phyloP scores from a whole-genome alignment of 768 basidiomycete genomes.

The Russula sp. region DNA sequence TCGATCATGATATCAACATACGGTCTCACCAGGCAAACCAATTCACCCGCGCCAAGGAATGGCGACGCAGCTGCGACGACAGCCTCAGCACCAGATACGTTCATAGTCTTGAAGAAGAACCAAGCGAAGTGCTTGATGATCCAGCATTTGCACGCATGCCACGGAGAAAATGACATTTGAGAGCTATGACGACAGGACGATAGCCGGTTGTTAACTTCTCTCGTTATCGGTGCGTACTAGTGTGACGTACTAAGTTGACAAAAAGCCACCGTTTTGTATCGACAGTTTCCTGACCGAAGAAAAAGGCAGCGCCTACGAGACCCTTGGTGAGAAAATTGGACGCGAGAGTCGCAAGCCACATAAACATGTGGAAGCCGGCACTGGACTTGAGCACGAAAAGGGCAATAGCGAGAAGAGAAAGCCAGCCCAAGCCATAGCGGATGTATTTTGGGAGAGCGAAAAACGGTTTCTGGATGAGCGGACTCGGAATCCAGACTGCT shows the following conservation, averaged over 20 bases:
- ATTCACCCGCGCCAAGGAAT: constrained; percentile 90
- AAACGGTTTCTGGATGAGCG: constrained; percentile 64
- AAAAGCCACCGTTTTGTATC: constrained; percentile 74
- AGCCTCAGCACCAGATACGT: constrained; percentile 92
- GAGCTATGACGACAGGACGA: constrained; percentile 43
- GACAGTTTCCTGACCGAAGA: constrained; percentile 68
- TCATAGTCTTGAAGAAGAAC: constrained; percentile 91
- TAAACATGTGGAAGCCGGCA: constrained; percentile 85
- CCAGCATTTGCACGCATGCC: constrained; percentile 91
- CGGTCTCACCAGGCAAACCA: constrained; percentile 79
- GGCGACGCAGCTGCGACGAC: constrained; percentile 90
- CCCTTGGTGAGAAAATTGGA: constrained; percentile 74
- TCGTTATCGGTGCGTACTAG: background rate
- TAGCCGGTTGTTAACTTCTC: background rate
- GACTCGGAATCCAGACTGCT: constrained; percentile 64
- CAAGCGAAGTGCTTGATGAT: constrained; percentile 84
- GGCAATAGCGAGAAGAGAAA: constrained; percentile 73
- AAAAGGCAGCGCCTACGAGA: constrained; percentile 70
- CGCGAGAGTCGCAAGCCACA: constrained; percentile 76
- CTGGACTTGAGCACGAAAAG: constrained; percentile 84
- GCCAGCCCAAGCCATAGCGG: constrained; percentile 69
- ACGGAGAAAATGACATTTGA: constrained; percentile 91
- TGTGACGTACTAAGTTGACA: constrained; percentile 60
- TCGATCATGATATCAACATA: constrained; percentile 83
- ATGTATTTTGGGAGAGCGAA: constrained; percentile 49